Evolutionary conservation across 2,329 filamentous ascomycete genomes (phyloP).

Genomic region (Claviceps monticola): DNA sequence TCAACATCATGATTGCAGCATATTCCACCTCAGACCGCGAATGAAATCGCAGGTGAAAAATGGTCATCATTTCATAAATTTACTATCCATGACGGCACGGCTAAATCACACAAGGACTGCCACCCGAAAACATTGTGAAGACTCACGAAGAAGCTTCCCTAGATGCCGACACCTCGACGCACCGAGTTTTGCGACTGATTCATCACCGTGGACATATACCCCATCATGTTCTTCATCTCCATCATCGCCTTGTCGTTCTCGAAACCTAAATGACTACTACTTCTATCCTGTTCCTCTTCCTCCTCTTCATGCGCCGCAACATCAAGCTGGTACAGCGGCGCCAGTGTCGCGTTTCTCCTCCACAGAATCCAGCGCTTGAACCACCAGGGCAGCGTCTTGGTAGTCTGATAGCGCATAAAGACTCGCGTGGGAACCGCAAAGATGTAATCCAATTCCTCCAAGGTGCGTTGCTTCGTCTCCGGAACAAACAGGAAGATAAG

Average conservation of each 20-base stretch:
- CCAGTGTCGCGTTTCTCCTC: constrained; percentile 26
- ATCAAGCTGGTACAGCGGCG: constrained; percentile 30
- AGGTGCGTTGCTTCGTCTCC: constrained; percentile 43
- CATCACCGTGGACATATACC: constrained; percentile 13
- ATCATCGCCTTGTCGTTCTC: constrained; percentile 25
- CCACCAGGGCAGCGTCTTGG: constrained; percentile 45
- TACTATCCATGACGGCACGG: no score
- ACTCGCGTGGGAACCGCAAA: constrained; percentile 45
- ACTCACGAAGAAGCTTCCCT: neutral
- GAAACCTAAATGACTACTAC: constrained; percentile 17
- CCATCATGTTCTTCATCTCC: constrained; percentile 24
- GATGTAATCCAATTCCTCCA: constrained; percentile 45
- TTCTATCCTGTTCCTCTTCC: constrained; percentile 12
- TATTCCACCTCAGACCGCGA: no score
- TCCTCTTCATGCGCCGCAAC: constrained; percentile 18
- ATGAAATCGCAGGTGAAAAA: no score
- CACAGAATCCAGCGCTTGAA: constrained; percentile 42
- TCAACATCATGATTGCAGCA: no score
- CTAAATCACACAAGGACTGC: no score
- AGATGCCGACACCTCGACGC: neutral
- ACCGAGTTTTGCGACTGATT: neutral
- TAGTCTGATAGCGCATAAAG: constrained; percentile 43
- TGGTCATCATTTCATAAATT: no score
- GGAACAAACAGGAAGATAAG: constrained; percentile 44
- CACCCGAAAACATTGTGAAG: no score